Base-by-base conservation (phyloP, 495 filamentous ascomycete species). In the Melanomma pulvis-pyrius region DNA sequence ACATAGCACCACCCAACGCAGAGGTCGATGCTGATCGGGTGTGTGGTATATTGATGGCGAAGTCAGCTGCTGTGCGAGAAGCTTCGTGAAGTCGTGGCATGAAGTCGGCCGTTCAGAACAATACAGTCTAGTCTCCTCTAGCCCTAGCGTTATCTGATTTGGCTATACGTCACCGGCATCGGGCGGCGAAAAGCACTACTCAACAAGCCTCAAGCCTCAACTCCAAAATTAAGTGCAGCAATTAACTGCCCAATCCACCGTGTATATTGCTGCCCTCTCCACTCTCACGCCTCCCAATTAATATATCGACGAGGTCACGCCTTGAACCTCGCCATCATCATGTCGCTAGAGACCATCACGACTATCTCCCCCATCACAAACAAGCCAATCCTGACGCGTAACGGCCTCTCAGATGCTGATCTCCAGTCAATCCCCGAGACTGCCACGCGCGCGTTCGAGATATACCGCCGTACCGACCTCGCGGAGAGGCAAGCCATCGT, bases 341-440 rank as follows among this genome's bases (percentile, higher is more conserved):
- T 94, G 90, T 85, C 90, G 60, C 77, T 86, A 47, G 92, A 96
- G 84, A 86, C 81, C 1, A 86, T 97, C 71, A 93, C 86, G 1
- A 96, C 93, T 52, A 91, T 97, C 71, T 97, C 93, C 2, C 93
- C 93, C 50, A 88, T 85, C 39, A 97, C 92, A 49, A 90, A 90
- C 75, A 82, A 89, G 68, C 83, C 90, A 21, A 83, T 96, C 71
- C 71, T 93, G 67, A 89, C 86, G 26, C 86, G 93, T 61, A 84
- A 86, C 69, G 90, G 90, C 68, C 79, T 92, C 60, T 83, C 86
- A 25, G 73, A 82, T 6, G 74, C 84, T 7, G 89, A 93, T 17
- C 80, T 96, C 44, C 78, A 86, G 30, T 77, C 79, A 26, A 79
- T 96, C 7, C 85, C 91, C 1, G 80, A 82, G 29, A 80, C 80